Percentiles rank a stretch among this genome's conserved stretches.
phyloP scores from a whole-genome alignment of 2,329 filamentous ascomycete genomes.

The Aaosphaeria pasadenensis region DNA sequence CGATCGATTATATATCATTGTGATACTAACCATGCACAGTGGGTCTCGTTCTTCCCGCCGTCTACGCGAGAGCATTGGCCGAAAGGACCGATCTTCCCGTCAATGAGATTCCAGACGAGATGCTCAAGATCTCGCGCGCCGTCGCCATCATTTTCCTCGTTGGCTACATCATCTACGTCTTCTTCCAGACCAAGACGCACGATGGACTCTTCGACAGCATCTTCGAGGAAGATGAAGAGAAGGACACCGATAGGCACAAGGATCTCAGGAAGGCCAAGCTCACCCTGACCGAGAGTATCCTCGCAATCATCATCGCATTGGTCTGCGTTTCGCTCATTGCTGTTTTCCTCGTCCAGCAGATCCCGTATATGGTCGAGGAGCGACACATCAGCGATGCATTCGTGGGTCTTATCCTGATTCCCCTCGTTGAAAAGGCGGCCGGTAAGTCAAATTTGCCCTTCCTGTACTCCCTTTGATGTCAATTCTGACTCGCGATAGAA shows the following conservation, averaged over 20 bases:
- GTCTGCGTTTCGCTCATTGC: constrained; percentile 71
- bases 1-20: too few relatives aligned
- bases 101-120: constrained; percentile 55
- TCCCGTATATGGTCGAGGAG: constrained; percentile 58
- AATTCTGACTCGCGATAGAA: constrained; percentile 43
- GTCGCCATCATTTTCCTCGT: constrained; percentile 69
- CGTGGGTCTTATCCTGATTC: constrained; percentile 71
- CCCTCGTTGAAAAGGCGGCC: constrained; percentile 80
- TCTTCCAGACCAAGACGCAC: constrained; percentile 74
- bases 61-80: constrained; percentile 51
- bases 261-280: constrained; percentile 64
- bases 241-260: constrained; percentile 61
- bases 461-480: constrained; percentile 2
- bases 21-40: constrained; percentile 30
- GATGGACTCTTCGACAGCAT: constrained; percentile 74
- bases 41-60: constrained; percentile 47
- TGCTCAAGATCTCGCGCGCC: constrained; percentile 66
- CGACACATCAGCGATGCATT: constrained; percentile 51
- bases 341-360: constrained; percentile 70
- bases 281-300: constrained; percentile 68
- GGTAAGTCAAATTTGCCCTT: constrained; percentile 14
- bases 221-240: constrained; percentile 67
- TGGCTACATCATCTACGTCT: constrained; percentile 60
- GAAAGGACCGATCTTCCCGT: constrained; percentile 42
- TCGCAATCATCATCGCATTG: constrained; percentile 64